Evolutionary conservation across 179 eudicot species (phyloP).

Genomic region (Actinidia chinensis): DNA sequence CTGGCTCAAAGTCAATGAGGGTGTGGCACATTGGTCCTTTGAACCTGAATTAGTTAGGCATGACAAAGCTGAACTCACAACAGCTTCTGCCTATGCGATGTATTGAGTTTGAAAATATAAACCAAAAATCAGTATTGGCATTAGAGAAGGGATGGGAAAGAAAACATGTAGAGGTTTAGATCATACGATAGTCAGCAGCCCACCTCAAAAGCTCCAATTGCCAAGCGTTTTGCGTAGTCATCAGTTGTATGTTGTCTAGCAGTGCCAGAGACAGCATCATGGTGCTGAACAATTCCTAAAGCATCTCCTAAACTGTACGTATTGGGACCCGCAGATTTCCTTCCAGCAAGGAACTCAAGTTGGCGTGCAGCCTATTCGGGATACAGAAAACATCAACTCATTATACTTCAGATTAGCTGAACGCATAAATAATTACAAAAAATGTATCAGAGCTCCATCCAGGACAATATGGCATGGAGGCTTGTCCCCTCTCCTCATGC

Average conservation of each 20-base stretch:
- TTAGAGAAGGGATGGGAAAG: not conserved
- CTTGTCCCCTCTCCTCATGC: conserved; percentile 1
- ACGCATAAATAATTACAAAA: not conserved
- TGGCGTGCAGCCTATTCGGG: conserved; percentile 76
- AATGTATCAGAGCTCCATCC: conserved; percentile 3
- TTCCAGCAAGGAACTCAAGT: conserved; percentile 67
- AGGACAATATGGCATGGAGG: not conserved
- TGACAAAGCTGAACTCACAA: conserved; percentile 61
- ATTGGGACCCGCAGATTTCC: conserved; percentile 48
- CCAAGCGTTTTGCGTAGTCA: conserved; percentile 79
- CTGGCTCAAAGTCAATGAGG: conserved; percentile 50
- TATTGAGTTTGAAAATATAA: not conserved
- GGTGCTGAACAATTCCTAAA: conserved; percentile 87
- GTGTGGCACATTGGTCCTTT: conserved; percentile 33
- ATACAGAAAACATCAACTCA: conserved; percentile 4
- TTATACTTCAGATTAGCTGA: not conserved
- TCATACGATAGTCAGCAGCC: conserved; percentile 7
- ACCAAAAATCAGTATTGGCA: not conserved
- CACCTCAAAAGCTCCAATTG: conserved; percentile 79
- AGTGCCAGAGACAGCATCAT: conserved; percentile 87
- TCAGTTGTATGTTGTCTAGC: conserved; percentile 76
- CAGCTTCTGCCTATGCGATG: conserved; percentile 60
- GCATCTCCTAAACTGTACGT: conserved; percentile 79
- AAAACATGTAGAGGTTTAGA: not conserved
- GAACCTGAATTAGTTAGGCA: conserved; percentile 47